Conservation (phyloP, 306 rosid genomes). For the Vigna angularis region DNA sequence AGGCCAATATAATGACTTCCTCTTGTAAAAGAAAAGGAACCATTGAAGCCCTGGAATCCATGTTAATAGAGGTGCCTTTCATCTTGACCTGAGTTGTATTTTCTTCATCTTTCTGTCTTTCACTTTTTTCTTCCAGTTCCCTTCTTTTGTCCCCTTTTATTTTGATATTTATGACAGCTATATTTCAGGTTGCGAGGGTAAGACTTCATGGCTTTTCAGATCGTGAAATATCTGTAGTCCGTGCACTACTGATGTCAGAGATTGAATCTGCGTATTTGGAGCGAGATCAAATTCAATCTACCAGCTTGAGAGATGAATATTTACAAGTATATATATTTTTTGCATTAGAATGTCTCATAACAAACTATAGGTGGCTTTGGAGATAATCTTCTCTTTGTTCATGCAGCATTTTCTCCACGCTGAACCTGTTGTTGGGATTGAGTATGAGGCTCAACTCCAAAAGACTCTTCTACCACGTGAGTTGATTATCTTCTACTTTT, state of each 20-base stretch:
- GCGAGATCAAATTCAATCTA: conserved; percentile 96
- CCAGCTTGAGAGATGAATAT: conserved; percentile 87
- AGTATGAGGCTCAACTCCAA: conserved; percentile 97
- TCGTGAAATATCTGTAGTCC: conserved; percentile 80
- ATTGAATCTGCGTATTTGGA: conserved; percentile 98
- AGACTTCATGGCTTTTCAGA: conserved; percentile 93
- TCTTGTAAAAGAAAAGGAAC: conserved; percentile 91
- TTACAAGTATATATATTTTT: conserved; percentile 71
- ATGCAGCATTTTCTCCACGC: conserved; percentile 88
- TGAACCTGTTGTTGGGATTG: conserved; percentile 92
- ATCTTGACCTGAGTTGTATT: conserved; percentile 33
- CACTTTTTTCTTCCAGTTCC: conserved; percentile 23
- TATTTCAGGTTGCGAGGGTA: conserved; percentile 86
- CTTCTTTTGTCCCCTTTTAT: conserved; percentile 10
- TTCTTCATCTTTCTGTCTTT: conserved; percentile 13
- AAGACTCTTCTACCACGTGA: conserved; percentile 94
- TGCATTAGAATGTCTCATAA: conserved; percentile 28
- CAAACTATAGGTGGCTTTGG: conserved; percentile 27
- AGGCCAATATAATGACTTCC: conserved; percentile 87
- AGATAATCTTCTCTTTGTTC: conserved; percentile 42
- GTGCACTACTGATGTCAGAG: conserved; percentile 85
- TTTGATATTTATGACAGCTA: conserved; percentile 44
- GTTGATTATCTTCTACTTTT: conserved; percentile 47
- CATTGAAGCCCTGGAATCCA: conserved; percentile 79
- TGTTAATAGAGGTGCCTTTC: conserved; percentile 80